Conservation (phyloP, 768 basidiomycete genomes). For the Mycena haematopus region DNA sequence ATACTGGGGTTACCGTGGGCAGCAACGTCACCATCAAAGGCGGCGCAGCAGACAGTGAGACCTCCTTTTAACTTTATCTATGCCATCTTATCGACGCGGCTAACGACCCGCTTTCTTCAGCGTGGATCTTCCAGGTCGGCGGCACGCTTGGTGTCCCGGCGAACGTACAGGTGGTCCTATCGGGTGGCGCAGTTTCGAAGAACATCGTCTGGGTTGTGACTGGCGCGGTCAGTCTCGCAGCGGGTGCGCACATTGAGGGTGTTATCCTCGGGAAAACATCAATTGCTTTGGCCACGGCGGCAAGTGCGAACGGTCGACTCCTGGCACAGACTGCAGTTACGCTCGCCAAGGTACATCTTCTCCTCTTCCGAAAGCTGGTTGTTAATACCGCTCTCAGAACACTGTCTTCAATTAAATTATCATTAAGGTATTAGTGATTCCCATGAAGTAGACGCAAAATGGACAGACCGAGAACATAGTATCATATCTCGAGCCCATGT, state of each 20-base stretch:
- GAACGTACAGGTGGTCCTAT: background rate
- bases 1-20: constrained; percentile 24
- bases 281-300: background rate
- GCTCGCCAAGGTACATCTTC: background rate
- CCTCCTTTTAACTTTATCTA: background rate
- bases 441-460: no score
- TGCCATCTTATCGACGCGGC: no score
- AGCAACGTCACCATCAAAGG: constrained; percentile 23
- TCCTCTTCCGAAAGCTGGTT: no score
- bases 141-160: background rate
- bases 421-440: no score
- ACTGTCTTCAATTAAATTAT: no score
- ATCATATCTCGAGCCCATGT: no score
- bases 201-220: no score
- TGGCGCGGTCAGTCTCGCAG: background rate
- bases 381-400: no score
- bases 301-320: background rate
- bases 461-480: no score
- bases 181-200: background rate
- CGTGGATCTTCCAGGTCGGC: background rate
- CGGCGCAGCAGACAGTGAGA: constrained; percentile 19
- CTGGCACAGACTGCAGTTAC: background rate
- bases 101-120: no score
- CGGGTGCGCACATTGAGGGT: background rate
- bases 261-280: background rate